These are phyloP conservation scores for Vitis cinerea DNA, from an alignment of 164 flowering plant genomes.

Conservation along the genomic window DNA sequence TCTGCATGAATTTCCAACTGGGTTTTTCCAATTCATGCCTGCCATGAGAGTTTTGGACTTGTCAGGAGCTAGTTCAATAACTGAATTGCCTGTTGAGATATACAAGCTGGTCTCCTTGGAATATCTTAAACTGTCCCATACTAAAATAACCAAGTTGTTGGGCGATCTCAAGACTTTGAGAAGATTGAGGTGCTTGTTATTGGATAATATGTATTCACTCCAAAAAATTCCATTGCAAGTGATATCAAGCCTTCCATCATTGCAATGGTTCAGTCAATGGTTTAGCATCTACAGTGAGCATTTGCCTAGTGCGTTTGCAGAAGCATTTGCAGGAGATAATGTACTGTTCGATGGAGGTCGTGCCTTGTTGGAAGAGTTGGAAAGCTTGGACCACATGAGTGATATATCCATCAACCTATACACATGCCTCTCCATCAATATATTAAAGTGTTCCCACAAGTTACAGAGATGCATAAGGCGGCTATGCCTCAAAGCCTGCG, in stretches of 20 bases:
- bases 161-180: neutral
- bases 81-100: too few relatives aligned
- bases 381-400: neutral
- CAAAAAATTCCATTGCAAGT: neutral
- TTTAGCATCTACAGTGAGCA: neutral
- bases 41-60: too few relatives aligned
- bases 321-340: too few relatives aligned
- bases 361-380: neutral
- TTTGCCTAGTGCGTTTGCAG: too few relatives aligned
- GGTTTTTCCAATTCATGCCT: too few relatives aligned
- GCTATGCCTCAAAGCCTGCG: too few relatives aligned
- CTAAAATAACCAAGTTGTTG: constrained; percentile 3
- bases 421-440: too few relatives aligned
- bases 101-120: neutral
- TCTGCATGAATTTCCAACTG: too few relatives aligned
- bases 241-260: constrained; percentile 2
- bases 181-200: constrained; percentile 7
- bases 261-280: constrained; percentile 6
- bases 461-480: too few relatives aligned
- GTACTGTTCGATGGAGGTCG: neutral
- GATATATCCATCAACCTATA: neutral
- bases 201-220: neutral
- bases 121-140: constrained; percentile 9
- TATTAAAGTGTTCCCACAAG: too few relatives aligned
- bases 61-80: too few relatives aligned